Evolutionary conservation across 2,329 filamentous ascomycete species (phyloP), one percentile per base, ranked within the genome.

Genomic region (Penicillium sp.): DNA sequence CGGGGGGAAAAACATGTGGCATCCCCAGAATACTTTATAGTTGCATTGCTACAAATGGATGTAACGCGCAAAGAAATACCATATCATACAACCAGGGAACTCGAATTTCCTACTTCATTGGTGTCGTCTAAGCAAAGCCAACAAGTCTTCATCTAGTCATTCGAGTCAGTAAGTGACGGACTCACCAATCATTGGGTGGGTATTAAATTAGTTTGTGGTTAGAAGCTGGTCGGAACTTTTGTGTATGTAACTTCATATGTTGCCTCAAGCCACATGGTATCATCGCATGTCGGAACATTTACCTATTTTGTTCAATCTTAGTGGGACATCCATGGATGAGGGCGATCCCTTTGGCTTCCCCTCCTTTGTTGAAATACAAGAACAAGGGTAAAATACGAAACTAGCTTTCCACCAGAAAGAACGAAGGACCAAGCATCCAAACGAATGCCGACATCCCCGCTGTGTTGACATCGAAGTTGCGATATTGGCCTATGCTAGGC

Each of bases 221-320:
- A 45, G 50, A 42, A 42, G 48, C 25, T 11, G 12, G 22, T 43
- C 16, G 26, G 14, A 19, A n/a, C 7, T 14, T 9, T 55, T 55
- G 57, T 51, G 50, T 48, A 63, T 65, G 60, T 56, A 59, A 63
- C 63, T 59, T 50, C 45, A 48, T 43, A 25, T 45, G 58, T 59
- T 49, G 33, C 41, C 43, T 57, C 51, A 57, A 56, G 61, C 58
- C 63, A 63, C 61, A 65, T 65, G 58, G 61, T 64, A 61, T 55
- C 60, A 63, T 65, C 53, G 53, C 22, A 38, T 53, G 45, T 40
- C 40, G 50, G 44, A 54, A 54, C 30, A 33, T 55, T 57, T 57
- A 22, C 52, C 59, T 46, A n/a, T 53, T 58, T 37, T 25, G 37
- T 45, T 26, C 17, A n/a, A n/a, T 45, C 46, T 54, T 45, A 37